phyloP scores from a whole-genome alignment of 176 grass and related monocot species.

The Triticum urartu region DNA sequence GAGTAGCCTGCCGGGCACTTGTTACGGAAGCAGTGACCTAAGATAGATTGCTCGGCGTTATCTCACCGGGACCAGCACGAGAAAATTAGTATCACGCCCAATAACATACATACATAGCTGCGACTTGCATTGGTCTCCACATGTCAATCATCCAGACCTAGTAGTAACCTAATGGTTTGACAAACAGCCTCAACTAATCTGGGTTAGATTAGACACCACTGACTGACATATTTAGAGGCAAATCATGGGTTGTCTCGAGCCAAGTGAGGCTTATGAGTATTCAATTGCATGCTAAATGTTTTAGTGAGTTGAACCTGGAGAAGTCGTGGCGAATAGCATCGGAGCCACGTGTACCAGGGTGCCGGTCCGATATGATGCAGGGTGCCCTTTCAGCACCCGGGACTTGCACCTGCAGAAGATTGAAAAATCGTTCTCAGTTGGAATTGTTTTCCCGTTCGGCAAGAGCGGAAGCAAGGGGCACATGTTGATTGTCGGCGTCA shows the following conservation, averaged over 20 bases:
- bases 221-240: background rate
- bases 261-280: conserved; percentile 7
- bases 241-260: conserved; percentile 9
- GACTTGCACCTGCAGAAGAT: no score
- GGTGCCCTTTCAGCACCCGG: no score
- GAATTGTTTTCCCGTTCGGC: no score
- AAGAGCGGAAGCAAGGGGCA: no score
- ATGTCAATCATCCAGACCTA: conserved; percentile 26
- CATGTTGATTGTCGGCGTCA: no score
- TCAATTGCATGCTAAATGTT: background rate
- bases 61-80: background rate
- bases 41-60: background rate
- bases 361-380: no score
- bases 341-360: conserved; percentile 19
- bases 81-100: background rate
- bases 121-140: conserved; percentile 11
- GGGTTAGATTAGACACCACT: no score
- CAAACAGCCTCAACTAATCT: background rate
- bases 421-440: no score
- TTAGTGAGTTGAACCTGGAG: conserved; percentile 26
- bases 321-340: conserved; percentile 17
- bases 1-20: background rate
- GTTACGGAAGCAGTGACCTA: background rate
- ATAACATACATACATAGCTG: background rate
- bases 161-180: conserved; percentile 42